Base-by-base conservation (phyloP, 352 stramenopile genomes). In the Peronospora destructor region DNA sequence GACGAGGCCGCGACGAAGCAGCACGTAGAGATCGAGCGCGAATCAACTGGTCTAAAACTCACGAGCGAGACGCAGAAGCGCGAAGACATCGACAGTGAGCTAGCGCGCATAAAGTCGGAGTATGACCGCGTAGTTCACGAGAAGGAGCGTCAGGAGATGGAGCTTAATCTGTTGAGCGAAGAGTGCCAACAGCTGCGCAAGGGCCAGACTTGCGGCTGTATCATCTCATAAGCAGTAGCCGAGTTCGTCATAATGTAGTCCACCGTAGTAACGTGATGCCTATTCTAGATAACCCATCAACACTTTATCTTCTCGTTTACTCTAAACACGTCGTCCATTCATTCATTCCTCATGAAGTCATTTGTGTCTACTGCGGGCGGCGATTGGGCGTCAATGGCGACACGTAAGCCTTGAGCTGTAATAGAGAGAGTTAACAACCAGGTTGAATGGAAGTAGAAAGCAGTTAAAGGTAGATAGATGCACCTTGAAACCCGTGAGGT, bases 401-500 rank as follows among this genome's bases (percentile, higher is more conserved):
- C 64, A 92, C 81, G 60, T 92, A 92, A 29, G 81, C 52, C 67
- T 92, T 92, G 49, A 92, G 68, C 81, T 32, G 28, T 12, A 32
- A 26, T 26, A 26, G 4, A 26, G 4, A 6, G 4, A 32, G 21
- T 25, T 33, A 45, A 8, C 12, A 16, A 36, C 13, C 3, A 36
- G 12, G 6, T 7, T 7, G 7, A 14, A 16, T 36, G 2, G 4
- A 16, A 36, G 11, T 5, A 32, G 10, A 3, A 9, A 32, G 30
- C 30, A 36, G 29, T 28, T 10, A 45, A 13, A 54, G 7, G 46
- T 2, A 10, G 17, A 35, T 6, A 13, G 2, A 40, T 64, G 55
- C 45, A 91, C 76, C 67, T 91, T 94, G 59, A 97, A 98, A 37
- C 81, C 89, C 44, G 76, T 89, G 61, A 98, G 78, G 76, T 98